Evolutionary conservation across 306 rosid species (phyloP), one percentile per base, ranked within the genome.

Genomic region (Glycine tomentella): DNA sequence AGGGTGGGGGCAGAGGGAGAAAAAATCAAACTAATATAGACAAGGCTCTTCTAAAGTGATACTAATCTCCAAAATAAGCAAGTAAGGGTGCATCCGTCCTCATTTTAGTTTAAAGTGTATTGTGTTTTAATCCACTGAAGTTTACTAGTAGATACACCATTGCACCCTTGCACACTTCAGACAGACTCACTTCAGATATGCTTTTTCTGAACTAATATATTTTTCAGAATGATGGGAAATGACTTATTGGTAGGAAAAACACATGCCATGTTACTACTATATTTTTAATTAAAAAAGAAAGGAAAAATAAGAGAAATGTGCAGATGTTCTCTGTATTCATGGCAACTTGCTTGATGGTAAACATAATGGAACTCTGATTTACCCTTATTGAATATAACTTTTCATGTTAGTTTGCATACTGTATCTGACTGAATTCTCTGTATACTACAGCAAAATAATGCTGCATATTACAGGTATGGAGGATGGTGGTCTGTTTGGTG

Each of bases 401-500:
- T 14, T 51, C 25, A 5, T 76, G 33, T n/a, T 74, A 67, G 45
- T 78, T 70, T 81, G 56, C 49, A 40, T 74, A 31, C 59, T 38
- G 51, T 69, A 16, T 78, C 84, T 81, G 86, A 87, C 73, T 62
- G 51, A 36, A 58, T 62, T 77, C 59, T 55, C 49, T 49, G 78
- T 77, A 33, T 44, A 58, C 69, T 70, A 80, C 88, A 88, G 90
- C 78, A 81, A 73, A 83, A 75, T 78, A 83, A 80, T 50, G 82
- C 50, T 77, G 87, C 82, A 82, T 75, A 77, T 71, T 88, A 87
- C 70, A 84, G 63, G 85, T 89, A 88, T 77, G 90, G 88, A 75
- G 92, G 92, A 69, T 90, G 92, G 92, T 88, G 92, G 92, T 88
- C 94, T 2, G 91, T 90, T 66, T 90, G 92, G 90, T 80, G 90